These are phyloP conservation scores for Entomophthora muscae DNA, from an alignment of 371 early-diverging fungal genomes.

Conservation along the genomic window DNA sequence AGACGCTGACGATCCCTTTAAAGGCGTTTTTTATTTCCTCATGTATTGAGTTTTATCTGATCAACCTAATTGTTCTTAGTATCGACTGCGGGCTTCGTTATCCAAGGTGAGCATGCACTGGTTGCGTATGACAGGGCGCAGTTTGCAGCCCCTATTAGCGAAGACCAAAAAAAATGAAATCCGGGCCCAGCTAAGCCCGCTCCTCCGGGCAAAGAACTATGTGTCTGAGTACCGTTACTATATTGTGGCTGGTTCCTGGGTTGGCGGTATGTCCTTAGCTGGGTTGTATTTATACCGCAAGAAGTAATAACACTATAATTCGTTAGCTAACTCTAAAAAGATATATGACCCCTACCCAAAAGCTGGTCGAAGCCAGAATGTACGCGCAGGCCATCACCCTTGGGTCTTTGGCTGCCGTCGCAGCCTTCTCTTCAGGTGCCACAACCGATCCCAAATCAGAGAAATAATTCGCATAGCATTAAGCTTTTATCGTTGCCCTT, in stretches of 20 bases:
- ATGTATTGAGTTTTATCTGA: not conserved
- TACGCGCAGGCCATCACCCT: slow-evolving; percentile 18
- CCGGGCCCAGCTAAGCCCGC: not conserved
- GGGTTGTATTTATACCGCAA: slow-evolving; percentile 19
- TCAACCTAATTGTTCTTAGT: slow-evolving; percentile 1
- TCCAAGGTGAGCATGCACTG: slow-evolving; percentile 10
- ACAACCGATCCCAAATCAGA: not conserved
- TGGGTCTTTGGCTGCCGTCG: slow-evolving; percentile 10
- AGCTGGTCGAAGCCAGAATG: slow-evolving; percentile 58
- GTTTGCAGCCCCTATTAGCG: not conserved
- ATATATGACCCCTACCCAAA: slow-evolving; percentile 41
- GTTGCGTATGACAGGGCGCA: slow-evolving; percentile 7
- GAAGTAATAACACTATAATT: slow-evolving; percentile 8
- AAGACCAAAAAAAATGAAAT: not conserved
- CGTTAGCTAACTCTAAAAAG: slow-evolving; percentile 17
- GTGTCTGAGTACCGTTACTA: slow-evolving; percentile 9
- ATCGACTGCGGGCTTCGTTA: slow-evolving; percentile 10
- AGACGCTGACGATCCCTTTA: slow-evolving; percentile 8
- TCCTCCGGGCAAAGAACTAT: not conserved
- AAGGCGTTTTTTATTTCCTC: slow-evolving; percentile 13
- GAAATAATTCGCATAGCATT: not conserved
- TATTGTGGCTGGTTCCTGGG: slow-evolving; percentile 28
- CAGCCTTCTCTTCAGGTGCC: slow-evolving; percentile 9
- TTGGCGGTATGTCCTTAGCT: slow-evolving; percentile 37
- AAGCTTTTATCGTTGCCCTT: no score